phyloP scores from a whole-genome alignment of 73 alveolate species.

The Stentor roeselii region DNA sequence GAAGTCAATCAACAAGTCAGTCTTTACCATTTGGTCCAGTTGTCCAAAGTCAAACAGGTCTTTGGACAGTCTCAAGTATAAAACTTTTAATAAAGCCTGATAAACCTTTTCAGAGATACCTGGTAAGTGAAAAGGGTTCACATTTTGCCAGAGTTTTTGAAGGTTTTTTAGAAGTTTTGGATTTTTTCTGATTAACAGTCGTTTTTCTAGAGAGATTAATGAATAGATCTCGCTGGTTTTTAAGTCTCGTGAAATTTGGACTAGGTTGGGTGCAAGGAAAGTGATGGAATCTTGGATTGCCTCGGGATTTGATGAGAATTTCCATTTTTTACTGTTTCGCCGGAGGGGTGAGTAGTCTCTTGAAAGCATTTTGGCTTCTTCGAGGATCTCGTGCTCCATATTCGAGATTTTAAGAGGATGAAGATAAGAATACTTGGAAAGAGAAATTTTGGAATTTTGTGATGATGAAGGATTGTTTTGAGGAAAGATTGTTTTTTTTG shows the following conservation, averaged over 20 bases:
- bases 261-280: no score
- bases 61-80: background rate
- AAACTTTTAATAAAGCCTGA: background rate
- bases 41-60: background rate
- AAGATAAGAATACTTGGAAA: no score
- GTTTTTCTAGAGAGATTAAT: background rate
- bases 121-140: background rate
- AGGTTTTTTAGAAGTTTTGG: background rate
- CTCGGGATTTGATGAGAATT: background rate
- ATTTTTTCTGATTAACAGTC: background rate
- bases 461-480: background rate
- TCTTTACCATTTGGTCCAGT: background rate
- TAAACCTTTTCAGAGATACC: background rate
- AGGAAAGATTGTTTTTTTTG: no score
- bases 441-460: background rate
- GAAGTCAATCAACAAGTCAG: background rate
- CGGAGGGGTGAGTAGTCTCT: background rate
- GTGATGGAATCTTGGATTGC: background rate
- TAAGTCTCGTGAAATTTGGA: background rate
- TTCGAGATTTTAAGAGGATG: background rate
- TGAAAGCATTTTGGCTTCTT: background rate
- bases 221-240: background rate
- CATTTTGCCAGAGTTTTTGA: background rate
- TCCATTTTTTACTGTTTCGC: background rate
- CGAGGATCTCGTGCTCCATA: background rate